Base-by-base conservation (phyloP, 257 asterid genomes). In the Perilla frutescens region DNA sequence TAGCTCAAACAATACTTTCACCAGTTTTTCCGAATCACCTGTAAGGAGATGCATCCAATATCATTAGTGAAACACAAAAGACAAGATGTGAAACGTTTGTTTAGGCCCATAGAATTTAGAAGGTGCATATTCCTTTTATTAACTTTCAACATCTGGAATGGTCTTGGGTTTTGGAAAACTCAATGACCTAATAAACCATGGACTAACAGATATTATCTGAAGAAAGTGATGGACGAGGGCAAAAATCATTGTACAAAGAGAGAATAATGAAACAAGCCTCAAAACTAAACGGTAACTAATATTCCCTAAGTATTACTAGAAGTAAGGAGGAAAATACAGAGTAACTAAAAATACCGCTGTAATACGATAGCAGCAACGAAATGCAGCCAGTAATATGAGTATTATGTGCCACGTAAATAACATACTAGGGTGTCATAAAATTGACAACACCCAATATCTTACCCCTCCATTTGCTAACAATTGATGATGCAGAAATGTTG, bases 391-490 rank as follows among this genome's bases (percentile, higher is more conserved):
- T 13, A 44, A 76, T n/a, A 62, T 5, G 51, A 29, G 31, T 47
- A n/a, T 47, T 51, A 26, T 39, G 66, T 71, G 76, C 69, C 20
- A 4, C 62, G 48, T 50, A 76, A 41, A 65, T 34, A 54, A 13
- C 61, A 55, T 12, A 37, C 9, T 62, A 61, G 63, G 61, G 69
- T 44, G 66, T 54, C 29, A 8, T 31, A 47, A 66, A 47, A 59
- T 10, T 50, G 60, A 68, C 29, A 68, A 41, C 26, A 50, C 29
- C 45, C 15, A 54, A 68, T 56, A 70, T 77, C 95, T 74, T 89
- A 95, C 99, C 99, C 60, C 96, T 93, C 99, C 99, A 95, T 89
- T 95, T 95, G 91, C 99, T 95, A 73, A 95, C 99, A 72, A 95
- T 88, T 43, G 98, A 95, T 81, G 99, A 92, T 75, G 99, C 98